These are phyloP conservation scores for Candida sanyaensis DNA, from an alignment of 1,139 yeast species.

Conservation along the genomic window DNA sequence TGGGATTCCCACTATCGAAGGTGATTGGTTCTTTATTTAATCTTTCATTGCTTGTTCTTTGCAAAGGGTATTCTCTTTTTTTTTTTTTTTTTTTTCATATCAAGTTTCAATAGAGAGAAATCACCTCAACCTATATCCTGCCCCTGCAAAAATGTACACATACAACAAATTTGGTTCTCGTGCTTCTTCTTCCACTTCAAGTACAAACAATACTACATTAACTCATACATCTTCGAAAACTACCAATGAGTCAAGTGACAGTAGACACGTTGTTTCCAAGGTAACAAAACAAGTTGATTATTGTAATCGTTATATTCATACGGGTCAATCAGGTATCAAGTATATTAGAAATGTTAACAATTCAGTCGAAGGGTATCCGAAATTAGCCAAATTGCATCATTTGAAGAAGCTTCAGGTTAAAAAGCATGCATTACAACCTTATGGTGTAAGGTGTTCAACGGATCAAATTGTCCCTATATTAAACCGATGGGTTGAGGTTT, in stretches of 20 bases:
- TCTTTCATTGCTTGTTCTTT: not conserved
- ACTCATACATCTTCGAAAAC: constrained; percentile 1
- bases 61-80: not conserved
- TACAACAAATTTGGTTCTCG: constrained; percentile 19
- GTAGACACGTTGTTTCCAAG: not conserved
- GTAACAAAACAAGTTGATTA: constrained; percentile 54
- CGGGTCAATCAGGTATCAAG: constrained; percentile 57
- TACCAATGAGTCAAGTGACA: not conserved
- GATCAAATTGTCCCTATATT: constrained; percentile 58
- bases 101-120: too few relatives aligned
- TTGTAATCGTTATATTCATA: constrained; percentile 65
- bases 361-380: constrained; percentile 84
- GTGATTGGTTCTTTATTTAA: not conserved
- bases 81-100: too few relatives aligned
- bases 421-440: constrained; percentile 60
- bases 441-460: constrained; percentile 59
- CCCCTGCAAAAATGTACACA: constrained; percentile 13
- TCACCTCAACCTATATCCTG: too few relatives aligned
- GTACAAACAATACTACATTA: constrained; percentile 5
- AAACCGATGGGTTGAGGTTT: constrained; percentile 57
- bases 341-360: constrained; percentile 64
- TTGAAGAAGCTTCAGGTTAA: constrained; percentile 55
- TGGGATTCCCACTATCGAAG: too few relatives aligned
- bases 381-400: constrained; percentile 64
- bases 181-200: constrained; percentile 11